Evolutionary conservation across 2,329 filamentous ascomycete genomes (phyloP), one percentile per base, ranked within the genome.

Genomic region (Laburnicola sp.): DNA sequence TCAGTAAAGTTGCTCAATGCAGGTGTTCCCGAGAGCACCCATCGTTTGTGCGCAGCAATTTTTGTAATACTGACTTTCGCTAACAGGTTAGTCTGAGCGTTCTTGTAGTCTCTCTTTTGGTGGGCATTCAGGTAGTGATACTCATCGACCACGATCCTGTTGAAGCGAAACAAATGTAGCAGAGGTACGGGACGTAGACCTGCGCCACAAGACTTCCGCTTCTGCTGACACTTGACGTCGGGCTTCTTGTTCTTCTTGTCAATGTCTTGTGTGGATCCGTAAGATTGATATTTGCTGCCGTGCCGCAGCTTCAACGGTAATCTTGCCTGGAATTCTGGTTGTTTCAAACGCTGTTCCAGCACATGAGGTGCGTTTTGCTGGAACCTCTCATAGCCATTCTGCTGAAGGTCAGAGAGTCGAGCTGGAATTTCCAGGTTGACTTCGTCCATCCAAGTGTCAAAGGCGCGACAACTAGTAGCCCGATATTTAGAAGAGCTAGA

Each of bases 11-110:
- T 79, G 4, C 76, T 75, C 2, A 86, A 62, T 0, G 77, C 75
- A 1, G 85, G 85, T 1, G 85, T 88, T 2, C 82, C 85, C 0
- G 84, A 87, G 2, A 88, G 70, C 5, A 85, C 74, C 84, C 85
- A 87, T 47, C 78, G 78, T 35, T 80, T 82, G 36, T 76, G 72
- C 8, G 81, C 77, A 25, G 75, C 62, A 1, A 86, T 60, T 0
- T 70, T 71, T 5, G 76, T 70, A 4, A 84, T 68, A 0, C 75
- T 71, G 0, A 74, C 64, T 1, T 62, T 64, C 1, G 62, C 53
- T 1, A 63, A 23, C 23, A 54, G 43, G 22, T 59, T 67, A 3
- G 54, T 26, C 3, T 35, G 22, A 8, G 23, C 23, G 7, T 45
- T 45, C 23, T 36, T 36, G 2, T 25, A 16, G 3, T 44, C 51